Base-by-base conservation (phyloP, 73 alveolate genomes). In the Symbiodinium natans region DNA sequence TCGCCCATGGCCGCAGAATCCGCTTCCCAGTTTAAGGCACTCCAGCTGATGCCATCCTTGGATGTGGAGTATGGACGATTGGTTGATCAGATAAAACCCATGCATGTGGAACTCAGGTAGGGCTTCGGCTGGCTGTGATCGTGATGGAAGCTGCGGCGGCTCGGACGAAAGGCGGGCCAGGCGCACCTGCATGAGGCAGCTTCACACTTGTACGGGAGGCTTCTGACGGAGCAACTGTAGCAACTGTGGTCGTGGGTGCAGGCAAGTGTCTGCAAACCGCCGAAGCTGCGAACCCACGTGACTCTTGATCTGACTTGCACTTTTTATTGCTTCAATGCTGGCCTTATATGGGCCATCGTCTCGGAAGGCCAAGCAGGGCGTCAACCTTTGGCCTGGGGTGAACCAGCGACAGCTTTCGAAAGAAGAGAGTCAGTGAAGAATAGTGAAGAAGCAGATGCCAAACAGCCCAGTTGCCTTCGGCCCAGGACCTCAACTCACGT, bases 351-450 rank as follows among this genome's bases (percentile, higher is more conserved):
- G 52, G 38, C 97, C 97, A 4, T 90, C 97, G 40, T 90, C 89
- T 43, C 97, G 75, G 97, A 90, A 90, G 97, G 97, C 97, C 97
- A 90, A 85, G 82, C 97, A 90, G 15, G 97, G 97, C 19, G 97
- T 90, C 52, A 90, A 43, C 80, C 88, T 88, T 15, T 71, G 41
- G 80, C 80, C 80, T 63, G 38, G 17, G 59, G 13, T 23, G 27
- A 63, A n/a, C 21, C 59, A 46, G 59, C 59, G 59, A 13, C 21
- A 46, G 6, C 13, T 46, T 46, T 9, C 59, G 59, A 6, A 9
- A 13, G 59, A 46, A 46, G 59, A 9, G 59, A 46, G 59, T 46
- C 21, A 46, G 13, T 46, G 6, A 13, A 46, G 59, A 46, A 46
- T 6, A 6, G 13, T 46, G 59, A 46, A 9, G 80, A 13, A n/a